Evolutionary conservation across 208 protist species (phyloP).

Genomic region (Vickermania ingenoplastis): DNA sequence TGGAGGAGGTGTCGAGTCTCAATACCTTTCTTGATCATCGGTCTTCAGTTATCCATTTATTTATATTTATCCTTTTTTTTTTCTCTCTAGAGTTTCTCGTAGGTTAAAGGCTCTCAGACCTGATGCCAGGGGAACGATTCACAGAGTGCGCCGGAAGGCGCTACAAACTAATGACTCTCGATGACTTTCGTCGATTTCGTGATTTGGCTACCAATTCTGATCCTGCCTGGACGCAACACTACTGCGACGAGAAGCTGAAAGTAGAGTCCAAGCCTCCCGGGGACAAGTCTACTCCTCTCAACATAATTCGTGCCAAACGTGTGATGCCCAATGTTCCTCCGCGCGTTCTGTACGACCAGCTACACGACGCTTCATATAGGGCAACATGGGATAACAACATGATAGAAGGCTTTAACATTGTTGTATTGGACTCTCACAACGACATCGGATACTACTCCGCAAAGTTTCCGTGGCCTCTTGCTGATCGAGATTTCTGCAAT

Average conservation of each 20-base stretch:
- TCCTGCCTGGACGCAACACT: slow-evolving; percentile 41
- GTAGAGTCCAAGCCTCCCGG: slow-evolving; percentile 53
- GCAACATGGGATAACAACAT: slow-evolving; percentile 81
- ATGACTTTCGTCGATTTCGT: slow-evolving; percentile 54
- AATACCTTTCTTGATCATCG: too few species aligned
- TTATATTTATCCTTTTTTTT: too few species aligned
- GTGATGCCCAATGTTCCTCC: slow-evolving; percentile 62
- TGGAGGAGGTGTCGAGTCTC: too few species aligned
- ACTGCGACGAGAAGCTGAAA: slow-evolving; percentile 22
- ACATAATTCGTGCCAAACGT: slow-evolving; percentile 64
- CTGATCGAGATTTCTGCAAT: slow-evolving; percentile 89
- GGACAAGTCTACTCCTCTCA: slow-evolving; percentile 38
- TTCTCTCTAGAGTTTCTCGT: too few species aligned
- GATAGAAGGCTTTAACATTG: slow-evolving; percentile 83
- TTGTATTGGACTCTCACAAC: slow-evolving; percentile 69
- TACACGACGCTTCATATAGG: slow-evolving; percentile 82
- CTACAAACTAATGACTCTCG: slow-evolving; percentile 60
- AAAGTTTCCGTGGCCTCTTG: slow-evolving; percentile 80
- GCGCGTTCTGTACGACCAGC: slow-evolving; percentile 66
- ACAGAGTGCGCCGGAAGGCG: slow-evolving; percentile 30
- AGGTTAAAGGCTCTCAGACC: neutral
- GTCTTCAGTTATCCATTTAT: too few species aligned
- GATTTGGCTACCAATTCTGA: slow-evolving; percentile 35
- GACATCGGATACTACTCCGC: slow-evolving; percentile 87
- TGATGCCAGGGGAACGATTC: slow-evolving; percentile 20